Conservation (phyloP, 2,329 filamentous ascomycete species). For the Colletotrichum sp. region DNA sequence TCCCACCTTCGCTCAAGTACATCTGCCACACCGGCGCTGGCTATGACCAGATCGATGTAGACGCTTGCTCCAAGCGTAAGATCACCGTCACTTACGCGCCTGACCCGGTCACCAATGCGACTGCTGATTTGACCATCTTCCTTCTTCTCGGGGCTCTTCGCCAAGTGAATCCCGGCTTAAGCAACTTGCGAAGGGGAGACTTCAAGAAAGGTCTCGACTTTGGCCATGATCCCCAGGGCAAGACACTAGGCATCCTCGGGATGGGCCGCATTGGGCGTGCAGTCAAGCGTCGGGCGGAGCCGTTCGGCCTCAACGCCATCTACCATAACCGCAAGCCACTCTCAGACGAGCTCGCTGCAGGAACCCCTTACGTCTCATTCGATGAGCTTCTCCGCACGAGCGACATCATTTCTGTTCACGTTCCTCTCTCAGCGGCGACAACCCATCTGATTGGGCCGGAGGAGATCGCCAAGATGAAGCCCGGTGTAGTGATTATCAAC, state of each 20-base stretch:
- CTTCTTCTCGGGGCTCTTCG: constrained; percentile 34
- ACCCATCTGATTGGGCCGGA: constrained; percentile 55
- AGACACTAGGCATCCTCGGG: constrained; percentile 40
- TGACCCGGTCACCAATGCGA: constrained; percentile 44
- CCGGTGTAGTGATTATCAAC: constrained; percentile 62
- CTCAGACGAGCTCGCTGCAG: constrained; percentile 17
- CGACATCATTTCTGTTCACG: constrained; percentile 60
- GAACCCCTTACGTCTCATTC: constrained; percentile 51
- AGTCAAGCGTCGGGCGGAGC: constrained; percentile 46
- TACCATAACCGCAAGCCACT: constrained; percentile 53
- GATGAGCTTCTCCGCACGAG: constrained; percentile 57
- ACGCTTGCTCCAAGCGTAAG: constrained; percentile 24
- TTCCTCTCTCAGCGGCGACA: constrained; percentile 56
- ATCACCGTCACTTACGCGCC: constrained; percentile 32
- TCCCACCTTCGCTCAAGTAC: constrained; percentile 49
- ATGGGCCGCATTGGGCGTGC: constrained; percentile 40
- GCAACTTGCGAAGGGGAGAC: constrained; percentile 25
- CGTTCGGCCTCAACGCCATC: constrained; percentile 56
- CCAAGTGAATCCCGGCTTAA: constrained; percentile 31
- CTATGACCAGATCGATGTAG: constrained; percentile 32
- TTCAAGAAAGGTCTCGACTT: constrained; percentile 35
- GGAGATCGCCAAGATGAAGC: constrained; percentile 59
- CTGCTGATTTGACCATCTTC: constrained; percentile 36
- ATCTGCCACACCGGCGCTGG: constrained; percentile 35
- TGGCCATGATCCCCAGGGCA: constrained; percentile 35